Percentiles rank a stretch among this genome's conserved stretches.
These are phyloP conservation scores for Globisporangium lucens DNA, from an alignment of 352 stramenopile genomes.

Conservation along the genomic window DNA sequence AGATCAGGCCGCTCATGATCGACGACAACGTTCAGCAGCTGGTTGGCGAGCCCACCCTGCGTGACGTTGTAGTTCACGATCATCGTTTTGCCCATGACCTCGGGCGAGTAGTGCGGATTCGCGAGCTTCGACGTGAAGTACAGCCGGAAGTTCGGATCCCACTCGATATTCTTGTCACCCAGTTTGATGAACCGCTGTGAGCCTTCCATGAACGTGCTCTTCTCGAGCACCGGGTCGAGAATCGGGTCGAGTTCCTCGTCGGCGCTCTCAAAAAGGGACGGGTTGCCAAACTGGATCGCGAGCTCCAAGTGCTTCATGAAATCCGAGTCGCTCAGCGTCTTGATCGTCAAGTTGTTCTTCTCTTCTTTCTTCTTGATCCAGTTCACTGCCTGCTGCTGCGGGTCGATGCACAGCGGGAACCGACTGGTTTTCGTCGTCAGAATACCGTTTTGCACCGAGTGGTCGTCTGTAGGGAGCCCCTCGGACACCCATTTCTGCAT, in stretches of 20 bases:
- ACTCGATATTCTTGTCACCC: conserved; percentile 94
- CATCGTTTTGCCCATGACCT: conserved; percentile 96
- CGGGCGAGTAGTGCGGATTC: conserved; percentile 93
- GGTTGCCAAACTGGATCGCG: conserved; percentile 94
- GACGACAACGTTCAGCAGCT: conserved; percentile 94
- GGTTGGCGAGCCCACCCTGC: conserved; percentile 88
- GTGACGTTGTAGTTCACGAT: conserved; percentile 97
- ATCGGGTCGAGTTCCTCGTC: conserved; percentile 95
- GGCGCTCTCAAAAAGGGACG: conserved; percentile 94
- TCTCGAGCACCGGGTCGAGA: conserved; percentile 92
- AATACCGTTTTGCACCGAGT: conserved; percentile 96
- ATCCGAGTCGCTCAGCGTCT: conserved; percentile 91
- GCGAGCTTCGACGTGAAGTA: conserved; percentile 95
- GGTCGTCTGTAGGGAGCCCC: conserved; percentile 91
- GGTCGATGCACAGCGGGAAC: conserved; percentile 95
- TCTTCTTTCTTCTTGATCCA: conserved; percentile 97
- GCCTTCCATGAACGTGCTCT: conserved; percentile 91
- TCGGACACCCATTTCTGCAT: conserved; percentile 94
- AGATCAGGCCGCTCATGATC: conserved; percentile 91
- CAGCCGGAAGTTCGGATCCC: conserved; percentile 91
- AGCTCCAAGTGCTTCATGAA: conserved; percentile 96
- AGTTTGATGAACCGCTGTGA: conserved; percentile 90
- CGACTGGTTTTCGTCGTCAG: conserved; percentile 92
- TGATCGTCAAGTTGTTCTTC: conserved; percentile 91
- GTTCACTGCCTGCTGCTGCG: conserved; percentile 93